Evolutionary conservation across 2,329 filamentous ascomycete species (phyloP).

Genomic region (Pseudogymnoascus sp.): DNA sequence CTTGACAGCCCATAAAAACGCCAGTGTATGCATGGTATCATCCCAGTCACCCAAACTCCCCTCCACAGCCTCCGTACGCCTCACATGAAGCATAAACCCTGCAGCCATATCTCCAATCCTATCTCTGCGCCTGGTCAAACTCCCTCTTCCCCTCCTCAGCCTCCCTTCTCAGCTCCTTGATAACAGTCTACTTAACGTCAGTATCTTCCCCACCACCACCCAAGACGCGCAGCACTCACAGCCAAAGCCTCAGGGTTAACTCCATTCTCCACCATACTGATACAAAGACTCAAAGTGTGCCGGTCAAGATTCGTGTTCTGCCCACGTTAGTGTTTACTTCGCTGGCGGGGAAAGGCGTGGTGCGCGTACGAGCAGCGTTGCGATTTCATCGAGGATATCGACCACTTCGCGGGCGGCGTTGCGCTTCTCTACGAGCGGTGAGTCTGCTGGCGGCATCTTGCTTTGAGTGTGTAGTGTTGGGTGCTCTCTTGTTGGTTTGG

Average conservation of each 20-base stretch:
- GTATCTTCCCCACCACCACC: not conserved
- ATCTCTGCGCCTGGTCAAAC: constrained; percentile 4
- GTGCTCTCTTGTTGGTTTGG: not conserved
- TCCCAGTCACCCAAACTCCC: not conserved
- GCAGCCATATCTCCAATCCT: not conserved
- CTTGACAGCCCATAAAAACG: not conserved
- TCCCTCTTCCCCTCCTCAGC: constrained; percentile 21
- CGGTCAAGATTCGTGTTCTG: constrained; percentile 93
- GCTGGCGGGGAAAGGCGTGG: not conserved
- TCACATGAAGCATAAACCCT: not conserved
- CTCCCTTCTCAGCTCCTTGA: constrained; percentile 28
- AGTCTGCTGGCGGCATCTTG: constrained; percentile 41
- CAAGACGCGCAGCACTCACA: constrained; percentile 47
- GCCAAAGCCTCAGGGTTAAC: constrained; percentile 93
- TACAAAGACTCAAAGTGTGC: constrained; percentile 85
- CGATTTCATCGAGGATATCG: constrained; percentile 76
- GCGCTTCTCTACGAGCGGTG: constrained; percentile 54
- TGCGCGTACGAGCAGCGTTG: constrained; percentile 71
- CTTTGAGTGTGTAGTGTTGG: not conserved
- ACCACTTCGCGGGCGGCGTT: constrained; percentile 74
- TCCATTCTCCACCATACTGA: constrained; percentile 94
- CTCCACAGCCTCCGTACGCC: not conserved
- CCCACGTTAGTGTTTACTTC: not conserved
- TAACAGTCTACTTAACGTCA: constrained; percentile 23
- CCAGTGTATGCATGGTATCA: constrained; percentile 3